Percentiles rank a stretch among this genome's conserved stretches.
Conservation (phyloP, 257 asterid species). For the Penstemon davidsonii region DNA sequence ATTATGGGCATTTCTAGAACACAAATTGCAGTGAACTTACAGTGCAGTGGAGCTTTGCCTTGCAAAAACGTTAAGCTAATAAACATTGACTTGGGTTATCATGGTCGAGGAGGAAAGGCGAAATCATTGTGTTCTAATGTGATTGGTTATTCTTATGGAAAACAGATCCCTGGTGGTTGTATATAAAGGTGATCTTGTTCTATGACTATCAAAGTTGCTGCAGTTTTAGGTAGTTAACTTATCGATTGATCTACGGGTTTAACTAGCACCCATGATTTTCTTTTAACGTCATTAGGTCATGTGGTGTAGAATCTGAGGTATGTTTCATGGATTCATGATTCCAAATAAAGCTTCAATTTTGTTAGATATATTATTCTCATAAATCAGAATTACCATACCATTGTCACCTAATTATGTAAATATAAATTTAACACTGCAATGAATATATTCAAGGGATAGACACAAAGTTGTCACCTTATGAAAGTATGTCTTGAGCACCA, state of each 20-base stretch:
- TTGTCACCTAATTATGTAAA: no score
- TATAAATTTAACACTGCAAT: background rate
- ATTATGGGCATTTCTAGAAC: slow-evolving; percentile 61
- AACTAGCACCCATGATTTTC: no score
- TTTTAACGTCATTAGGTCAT: no score
- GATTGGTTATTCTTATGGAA: slow-evolving; percentile 45
- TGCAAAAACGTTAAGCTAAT: slow-evolving; percentile 51
- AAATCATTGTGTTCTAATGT: slow-evolving; percentile 47
- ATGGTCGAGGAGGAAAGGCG: slow-evolving; percentile 39
- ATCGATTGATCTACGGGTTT: no score
- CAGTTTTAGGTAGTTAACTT: no score
- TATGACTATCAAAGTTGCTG: no score
- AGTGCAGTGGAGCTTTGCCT: slow-evolving; percentile 53
- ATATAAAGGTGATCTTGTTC: no score
- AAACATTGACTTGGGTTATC: slow-evolving; percentile 47
- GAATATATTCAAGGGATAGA: slow-evolving; percentile 14
- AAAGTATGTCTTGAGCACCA: slow-evolving; percentile 14
- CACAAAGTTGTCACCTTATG: slow-evolving; percentile 23
- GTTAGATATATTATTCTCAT: no score
- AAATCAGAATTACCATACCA: no score
- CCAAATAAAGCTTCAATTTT: no score
- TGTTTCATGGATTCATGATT: no score
- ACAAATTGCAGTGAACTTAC: slow-evolving; percentile 41
- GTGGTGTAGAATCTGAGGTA: no score
- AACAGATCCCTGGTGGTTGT: slow-evolving; percentile 53